These are phyloP conservation scores for Stipa capillata DNA, from an alignment of 176 grass and related monocot genomes.

Conservation along the genomic window DNA sequence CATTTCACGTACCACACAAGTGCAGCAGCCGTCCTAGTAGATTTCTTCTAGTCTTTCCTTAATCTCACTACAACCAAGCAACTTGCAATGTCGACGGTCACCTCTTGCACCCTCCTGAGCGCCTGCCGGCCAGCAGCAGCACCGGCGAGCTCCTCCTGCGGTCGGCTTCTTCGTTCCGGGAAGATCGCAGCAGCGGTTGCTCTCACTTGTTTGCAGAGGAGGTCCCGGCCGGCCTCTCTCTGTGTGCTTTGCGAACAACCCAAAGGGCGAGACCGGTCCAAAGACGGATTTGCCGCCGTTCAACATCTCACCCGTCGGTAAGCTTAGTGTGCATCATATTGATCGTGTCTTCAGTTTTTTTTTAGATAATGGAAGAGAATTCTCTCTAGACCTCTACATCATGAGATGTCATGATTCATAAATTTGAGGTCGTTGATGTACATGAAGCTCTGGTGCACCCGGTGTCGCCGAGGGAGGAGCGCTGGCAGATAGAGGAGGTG, in stretches of 20 bases:
- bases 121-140: neutral
- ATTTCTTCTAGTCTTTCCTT: neutral
- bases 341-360: neutral
- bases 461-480: neutral
- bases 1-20: neutral
- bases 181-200: neutral
- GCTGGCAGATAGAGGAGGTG: conserved; percentile 21
- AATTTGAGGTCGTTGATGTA: neutral
- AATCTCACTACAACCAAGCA: neutral
- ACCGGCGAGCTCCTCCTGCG: neutral
- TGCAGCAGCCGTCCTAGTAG: neutral
- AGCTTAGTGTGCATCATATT: neutral
- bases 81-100: conserved; percentile 19
- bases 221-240: neutral
- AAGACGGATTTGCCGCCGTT: conserved; percentile 24
- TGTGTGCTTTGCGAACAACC: neutral
- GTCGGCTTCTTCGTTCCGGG: neutral
- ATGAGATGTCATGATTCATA: no score
- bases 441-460: conserved; percentile 10
- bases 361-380: neutral
- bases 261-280: conserved; percentile 1
- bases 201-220: neutral
- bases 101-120: conserved; percentile 12
- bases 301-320: conserved; percentile 15
- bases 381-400: no score